Evolutionary conservation across 2,329 filamentous ascomycete genomes (phyloP).

Genomic region (Alternaria arborescens): DNA sequence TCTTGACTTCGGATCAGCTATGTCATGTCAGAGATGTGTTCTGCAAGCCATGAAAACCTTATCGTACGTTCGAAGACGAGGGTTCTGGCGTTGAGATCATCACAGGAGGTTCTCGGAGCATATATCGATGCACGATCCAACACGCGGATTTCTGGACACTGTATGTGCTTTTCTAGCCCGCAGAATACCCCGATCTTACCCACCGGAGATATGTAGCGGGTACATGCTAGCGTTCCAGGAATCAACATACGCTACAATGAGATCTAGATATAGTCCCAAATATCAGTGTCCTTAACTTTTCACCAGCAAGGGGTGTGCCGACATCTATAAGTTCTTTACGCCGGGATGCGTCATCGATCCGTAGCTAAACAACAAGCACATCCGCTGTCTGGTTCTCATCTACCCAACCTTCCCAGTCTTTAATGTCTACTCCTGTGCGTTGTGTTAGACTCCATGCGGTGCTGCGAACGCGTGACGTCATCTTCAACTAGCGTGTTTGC

Average conservation of each 20-base stretch:
- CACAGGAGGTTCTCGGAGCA: not conserved
- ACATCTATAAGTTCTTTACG: not conserved
- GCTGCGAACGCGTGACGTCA: conserved; percentile 1
- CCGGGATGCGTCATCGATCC: not conserved
- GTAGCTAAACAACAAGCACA: not conserved
- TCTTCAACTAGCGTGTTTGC: not conserved
- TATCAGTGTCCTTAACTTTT: not conserved
- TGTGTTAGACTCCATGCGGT: not conserved
- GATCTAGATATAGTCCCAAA: not conserved
- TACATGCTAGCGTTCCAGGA: not conserved
- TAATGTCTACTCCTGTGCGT: not conserved
- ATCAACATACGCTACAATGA: not conserved
- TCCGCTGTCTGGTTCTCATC: not conserved
- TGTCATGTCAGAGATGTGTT: not conserved
- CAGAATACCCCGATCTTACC: not conserved
- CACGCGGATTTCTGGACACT: not conserved
- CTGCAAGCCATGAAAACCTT: not conserved
- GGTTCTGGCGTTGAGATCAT: not conserved
- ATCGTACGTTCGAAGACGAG: not conserved
- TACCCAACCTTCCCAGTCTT: not conserved
- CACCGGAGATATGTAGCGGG: not conserved
- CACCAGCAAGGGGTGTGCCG: not conserved
- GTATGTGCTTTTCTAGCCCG: not conserved
- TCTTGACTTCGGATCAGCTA: not conserved
- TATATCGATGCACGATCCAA: not conserved